Conservation (phyloP, 2,329 filamentous ascomycete genomes). For the Botrytis elliptica region DNA sequence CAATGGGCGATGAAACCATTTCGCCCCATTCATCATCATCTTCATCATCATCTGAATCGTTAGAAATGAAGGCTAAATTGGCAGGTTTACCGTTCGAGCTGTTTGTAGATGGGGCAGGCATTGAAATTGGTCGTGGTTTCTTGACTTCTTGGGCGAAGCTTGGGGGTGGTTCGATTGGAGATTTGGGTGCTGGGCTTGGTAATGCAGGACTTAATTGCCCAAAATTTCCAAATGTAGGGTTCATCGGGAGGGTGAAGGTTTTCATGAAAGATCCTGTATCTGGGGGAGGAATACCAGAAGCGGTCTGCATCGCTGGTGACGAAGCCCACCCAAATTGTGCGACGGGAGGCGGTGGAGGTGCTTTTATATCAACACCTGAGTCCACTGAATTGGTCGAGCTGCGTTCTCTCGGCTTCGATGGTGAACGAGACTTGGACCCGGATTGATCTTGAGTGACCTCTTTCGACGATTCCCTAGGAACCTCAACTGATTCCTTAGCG, state of each 20-base stretch:
- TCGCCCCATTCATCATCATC: constrained; percentile 42
- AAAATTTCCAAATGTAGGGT: not conserved
- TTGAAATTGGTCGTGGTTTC: constrained; percentile 15
- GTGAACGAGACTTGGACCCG: constrained; percentile 27
- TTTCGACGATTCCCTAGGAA: constrained; percentile 36
- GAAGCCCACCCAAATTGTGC: constrained; percentile 34
- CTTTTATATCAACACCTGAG: constrained; percentile 19
- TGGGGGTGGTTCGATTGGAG: constrained; percentile 4
- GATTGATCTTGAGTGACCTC: constrained; percentile 27
- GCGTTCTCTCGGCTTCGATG: constrained; percentile 27
- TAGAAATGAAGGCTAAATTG: not conserved
- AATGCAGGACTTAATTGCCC: not conserved
- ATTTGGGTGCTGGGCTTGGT: not conserved
- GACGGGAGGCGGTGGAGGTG: constrained; percentile 18
- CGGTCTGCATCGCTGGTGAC: not conserved
- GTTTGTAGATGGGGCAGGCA: not conserved
- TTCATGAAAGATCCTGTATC: not conserved
- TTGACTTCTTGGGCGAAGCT: not conserved
- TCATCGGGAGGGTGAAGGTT: not conserved
- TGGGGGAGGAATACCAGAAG: not conserved
- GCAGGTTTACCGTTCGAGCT: constrained; percentile 8
- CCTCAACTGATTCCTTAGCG: constrained; percentile 24
- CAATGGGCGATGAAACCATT: constrained; percentile 40
- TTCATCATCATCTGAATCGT: constrained; percentile 14
- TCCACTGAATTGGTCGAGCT: constrained; percentile 29